Base-by-base conservation (phyloP, 192 early-diverging fungal species). In the Gonapodya prolifera region DNA sequence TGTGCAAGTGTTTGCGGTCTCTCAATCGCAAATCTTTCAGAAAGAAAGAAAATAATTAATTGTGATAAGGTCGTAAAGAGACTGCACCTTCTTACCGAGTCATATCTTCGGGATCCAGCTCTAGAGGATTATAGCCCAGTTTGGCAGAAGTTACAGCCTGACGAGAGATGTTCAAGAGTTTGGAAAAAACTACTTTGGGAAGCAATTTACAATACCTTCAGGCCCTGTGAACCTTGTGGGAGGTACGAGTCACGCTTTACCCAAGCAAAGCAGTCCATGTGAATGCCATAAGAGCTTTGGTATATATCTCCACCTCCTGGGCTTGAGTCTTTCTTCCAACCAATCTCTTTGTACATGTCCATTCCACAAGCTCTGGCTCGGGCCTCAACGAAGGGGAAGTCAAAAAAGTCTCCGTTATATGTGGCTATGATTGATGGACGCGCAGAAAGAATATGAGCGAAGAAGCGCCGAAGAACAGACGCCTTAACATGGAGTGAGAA, bases 391-490 rank as follows among this genome's bases (percentile, higher is more conserved):
- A 97, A 99, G 0, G 96, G 96, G 95, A 95, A 98, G 89, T 99
- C 98, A 86, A 99, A 99, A 81, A 88, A 94, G 79, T 99, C 98
- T 78, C 98, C 98, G 91, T 99, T 99, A 81, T 99, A 99, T 1
- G 98, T 97, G 0, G 93, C 95, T 83, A 95, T 84, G 17, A 99
- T 91, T 0, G 91, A 93, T 0, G 98, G 98, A 75, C 89, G 87
- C 23, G 87, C 87, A 8, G 91, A 86, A 34, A 90, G 86, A 34
- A 99, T 91, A 80, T 99, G 96, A 33, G 93, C 91, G 82, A 98
- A 96, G 81, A 99, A 99, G 34, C 95, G 87, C 2, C 85, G 83
- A 16, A 99, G 78, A 1, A 95, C 79, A 2, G 91, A 83, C 32
- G 80, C 77, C 91, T 93, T 77, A n/a, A n/a, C n/a, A 69, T 69